Percentiles rank a stretch among this genome's conserved stretches.
Conservation (phyloP, 1,284 basidiomycete genomes). For the Golubevia sp. region DNA sequence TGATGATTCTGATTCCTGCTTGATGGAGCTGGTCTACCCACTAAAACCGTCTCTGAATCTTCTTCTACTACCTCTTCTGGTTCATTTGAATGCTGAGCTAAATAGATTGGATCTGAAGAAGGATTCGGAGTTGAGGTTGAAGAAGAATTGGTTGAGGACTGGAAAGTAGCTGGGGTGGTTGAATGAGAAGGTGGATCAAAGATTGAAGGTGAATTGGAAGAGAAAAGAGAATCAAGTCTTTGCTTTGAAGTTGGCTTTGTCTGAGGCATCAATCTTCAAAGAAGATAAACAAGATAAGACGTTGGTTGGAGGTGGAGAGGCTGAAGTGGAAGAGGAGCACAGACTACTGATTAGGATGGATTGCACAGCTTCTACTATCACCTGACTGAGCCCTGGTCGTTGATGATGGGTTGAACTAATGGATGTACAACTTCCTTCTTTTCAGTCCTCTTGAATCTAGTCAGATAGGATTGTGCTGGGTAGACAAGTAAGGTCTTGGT, state of each 20-base stretch:
- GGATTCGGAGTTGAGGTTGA: neutral
- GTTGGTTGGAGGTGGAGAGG: no score
- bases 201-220: neutral
- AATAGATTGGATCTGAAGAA: neutral
- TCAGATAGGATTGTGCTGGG: no score
- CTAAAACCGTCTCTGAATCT: neutral
- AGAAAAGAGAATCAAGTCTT: neutral
- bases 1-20: neutral
- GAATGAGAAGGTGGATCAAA: neutral
- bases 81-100: neutral
- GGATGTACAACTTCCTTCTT: neutral
- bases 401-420: no score
- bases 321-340: no score
- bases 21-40: neutral
- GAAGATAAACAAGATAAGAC: no score
- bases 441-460: constrained; percentile 1
- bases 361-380: no score
- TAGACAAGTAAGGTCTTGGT: no score
- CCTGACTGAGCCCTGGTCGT: no score
- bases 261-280: no score
- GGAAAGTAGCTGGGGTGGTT: neutral
- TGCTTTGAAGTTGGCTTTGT: neutral
- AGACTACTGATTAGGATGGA: no score
- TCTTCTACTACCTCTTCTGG: neutral
- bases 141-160: neutral